Evolutionary conservation across 2,329 filamentous ascomycete species (phyloP), one percentile per base, ranked within the genome.

Genomic region (Paracoccidioides brasiliensis): DNA sequence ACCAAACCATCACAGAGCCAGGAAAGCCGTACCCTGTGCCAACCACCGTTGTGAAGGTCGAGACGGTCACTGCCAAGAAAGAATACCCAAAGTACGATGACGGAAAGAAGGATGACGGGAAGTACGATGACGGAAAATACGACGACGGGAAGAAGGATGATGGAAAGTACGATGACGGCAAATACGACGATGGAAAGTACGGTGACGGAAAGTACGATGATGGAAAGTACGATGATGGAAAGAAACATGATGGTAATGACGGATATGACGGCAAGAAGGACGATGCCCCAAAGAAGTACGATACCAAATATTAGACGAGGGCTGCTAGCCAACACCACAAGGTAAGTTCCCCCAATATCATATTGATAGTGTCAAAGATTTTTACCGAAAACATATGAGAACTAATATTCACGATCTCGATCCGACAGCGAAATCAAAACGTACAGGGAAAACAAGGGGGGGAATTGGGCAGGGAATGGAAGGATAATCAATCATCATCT

Each of bases 11-110:
- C 41, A 53, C 52, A 6, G 52, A 28, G 12, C 42, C 49, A 41
- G 49, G 49, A 12, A 52, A 46, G 42, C 52, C 32, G 2, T 41
- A 38, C 5, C 52, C 52, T 4, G 43, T 44, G 40, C 41, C 43
- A 5, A 46, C 41, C n/a, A 53, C 52, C 15, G 42, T 53, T 22
- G 32, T 37, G 3, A 53, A 53, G 28, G 8, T 53, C 22, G 41
- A 53, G 7, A 49, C 44, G 4, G 53, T 54, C 53, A 30, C 53
- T 7, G 35, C 15, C 15, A 54, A 56, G 54, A n/a, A 35, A 12
- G 32, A 46, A 15, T 38, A 52, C 10, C 43, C 42, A 40, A 54
- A 54, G 15, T 8, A 51, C 14, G 43, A 41, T 10, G 52, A 37
- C 5, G 32, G 40, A n/a, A 49, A 50, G 43, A 40, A 46, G 32